Base-by-base conservation (phyloP, 495 filamentous ascomycete species). In the Annulohypoxylon stygium region DNA sequence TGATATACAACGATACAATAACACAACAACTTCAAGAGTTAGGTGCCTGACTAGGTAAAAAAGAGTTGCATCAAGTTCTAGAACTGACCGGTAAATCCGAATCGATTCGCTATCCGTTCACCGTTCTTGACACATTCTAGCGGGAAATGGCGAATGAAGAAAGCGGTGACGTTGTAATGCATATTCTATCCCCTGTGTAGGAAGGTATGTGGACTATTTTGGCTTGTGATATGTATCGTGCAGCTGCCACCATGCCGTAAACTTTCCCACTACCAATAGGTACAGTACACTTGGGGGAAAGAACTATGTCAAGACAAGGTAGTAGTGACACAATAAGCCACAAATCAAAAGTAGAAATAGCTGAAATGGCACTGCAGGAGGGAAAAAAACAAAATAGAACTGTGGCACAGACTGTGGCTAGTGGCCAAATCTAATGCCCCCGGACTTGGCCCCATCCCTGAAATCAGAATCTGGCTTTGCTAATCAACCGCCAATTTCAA, bases 401-500 rank as follows among this genome's bases (percentile, higher is more conserved):
- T 75, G 73, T 75, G 73, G 73, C 73, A 51, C 65, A 67, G 36
- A 34, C 39, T 59, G 69, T 68, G 69, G 65, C 69, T 70, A 59
- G 20, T 47, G 43, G n/a, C 39, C 26, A 54, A 26, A 43, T 43
- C 39, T 43, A 26, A 18, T 10, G 14, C 45, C 72, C 71, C 72
- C 67, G 59, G 72, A 75, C 67, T 70, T 75, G 72, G 71, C 62
- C 67, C 72, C 72, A 70, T 75, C 69, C 73, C 73, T 75, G 73
- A 75, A 75, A 75, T 75, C 60, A 75, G 73, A 75, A 74, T 71
- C 63, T 69, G 76, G 76, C 73, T 73, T 73, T 69, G 67, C 71
- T 75, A 73, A 75, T 78, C 69, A 67, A 77, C 76, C 60, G 67
- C 70, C 72, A 76, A 78, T 75, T 75, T 75, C 67, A 75, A 71